Evolutionary conservation across 805 yeast species (phyloP).

Genomic region (Wickerhamiella galacta): DNA sequence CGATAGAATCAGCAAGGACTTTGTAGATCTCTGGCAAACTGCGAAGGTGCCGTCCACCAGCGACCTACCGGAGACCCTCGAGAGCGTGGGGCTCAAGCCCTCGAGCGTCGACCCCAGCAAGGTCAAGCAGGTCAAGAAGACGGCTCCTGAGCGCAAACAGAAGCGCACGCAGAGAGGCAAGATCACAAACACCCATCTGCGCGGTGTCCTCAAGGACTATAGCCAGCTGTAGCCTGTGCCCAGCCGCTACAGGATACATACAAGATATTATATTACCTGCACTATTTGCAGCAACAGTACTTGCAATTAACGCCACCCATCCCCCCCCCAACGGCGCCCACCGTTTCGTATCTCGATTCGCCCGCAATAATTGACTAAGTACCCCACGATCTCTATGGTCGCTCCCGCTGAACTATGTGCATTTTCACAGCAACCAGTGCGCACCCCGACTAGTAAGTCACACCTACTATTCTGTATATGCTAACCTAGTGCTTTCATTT

Average conservation of each 20-base stretch:
- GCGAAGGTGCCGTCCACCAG: constrained; percentile 69
- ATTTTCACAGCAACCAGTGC: constrained; percentile 49
- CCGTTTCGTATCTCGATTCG: too few species aligned
- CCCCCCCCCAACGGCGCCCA: too few species aligned
- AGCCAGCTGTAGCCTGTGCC: constrained; percentile 6
- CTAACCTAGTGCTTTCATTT: constrained; percentile 36
- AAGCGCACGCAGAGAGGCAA: constrained; percentile 79
- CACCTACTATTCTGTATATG: background rate
- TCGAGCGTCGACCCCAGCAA: constrained; percentile 96
- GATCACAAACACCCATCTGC: constrained; percentile 91
- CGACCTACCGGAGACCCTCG: constrained; percentile 60
- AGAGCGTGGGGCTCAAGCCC: constrained; percentile 82
- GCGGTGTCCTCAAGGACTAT: constrained; percentile 85
- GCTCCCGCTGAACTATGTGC: too few species aligned
- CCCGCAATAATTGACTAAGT: too few species aligned
- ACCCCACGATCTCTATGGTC: too few species aligned
- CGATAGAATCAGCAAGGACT: constrained; percentile 61
- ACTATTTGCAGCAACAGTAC: too few species aligned
- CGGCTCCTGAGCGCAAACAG: constrained; percentile 50
- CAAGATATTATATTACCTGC: too few species aligned
- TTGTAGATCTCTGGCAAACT: constrained; percentile 62
- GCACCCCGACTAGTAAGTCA: constrained; percentile 42
- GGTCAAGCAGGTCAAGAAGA: constrained; percentile 47
- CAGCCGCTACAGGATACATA: too few species aligned
- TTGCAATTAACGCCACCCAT: too few species aligned